A percentile compares a stretch with the other conserved stretches of the same genome.
Conservation (phyloP, 2,329 filamentous ascomycete species). For the Thielaviopsis musarum region DNA sequence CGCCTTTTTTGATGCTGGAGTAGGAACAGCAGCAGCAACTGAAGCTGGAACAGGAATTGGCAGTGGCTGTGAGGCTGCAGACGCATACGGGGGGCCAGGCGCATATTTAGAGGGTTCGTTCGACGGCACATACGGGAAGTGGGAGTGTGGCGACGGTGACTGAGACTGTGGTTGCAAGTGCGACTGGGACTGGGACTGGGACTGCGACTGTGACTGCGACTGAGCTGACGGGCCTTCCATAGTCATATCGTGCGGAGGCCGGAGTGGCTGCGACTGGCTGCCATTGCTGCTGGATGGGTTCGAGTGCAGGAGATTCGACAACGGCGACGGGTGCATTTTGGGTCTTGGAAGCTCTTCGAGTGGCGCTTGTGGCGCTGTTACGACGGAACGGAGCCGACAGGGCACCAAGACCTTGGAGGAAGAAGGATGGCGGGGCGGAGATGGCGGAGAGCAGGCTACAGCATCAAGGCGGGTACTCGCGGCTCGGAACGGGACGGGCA, state of each 20-base stretch:
- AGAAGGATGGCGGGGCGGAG: background rate
- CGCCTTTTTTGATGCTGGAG: slow-evolving; percentile 1
- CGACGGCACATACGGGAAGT: background rate
- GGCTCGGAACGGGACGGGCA: background rate
- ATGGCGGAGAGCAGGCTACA: background rate
- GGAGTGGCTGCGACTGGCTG: background rate
- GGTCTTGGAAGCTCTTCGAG: background rate
- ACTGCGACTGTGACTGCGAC: background rate
- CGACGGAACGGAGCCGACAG: background rate
- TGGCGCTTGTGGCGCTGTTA: background rate
- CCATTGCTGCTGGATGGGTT: background rate
- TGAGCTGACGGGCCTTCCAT: background rate
- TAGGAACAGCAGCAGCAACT: background rate
- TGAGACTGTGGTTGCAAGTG: background rate
- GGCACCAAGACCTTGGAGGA: background rate
- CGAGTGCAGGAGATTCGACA: background rate
- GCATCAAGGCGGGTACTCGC: background rate
- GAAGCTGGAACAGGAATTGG: background rate
- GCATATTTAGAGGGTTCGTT: background rate
- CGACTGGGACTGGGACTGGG: background rate
- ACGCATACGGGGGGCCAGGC: background rate
- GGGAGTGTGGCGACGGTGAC: background rate
- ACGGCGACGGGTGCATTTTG: background rate
- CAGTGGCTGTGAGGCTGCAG: background rate
- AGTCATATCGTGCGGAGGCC: background rate